These are phyloP conservation scores for Colletotrichum chrysophilum DNA, from an alignment of 2,329 filamentous ascomycete species.

Conservation along the genomic window DNA sequence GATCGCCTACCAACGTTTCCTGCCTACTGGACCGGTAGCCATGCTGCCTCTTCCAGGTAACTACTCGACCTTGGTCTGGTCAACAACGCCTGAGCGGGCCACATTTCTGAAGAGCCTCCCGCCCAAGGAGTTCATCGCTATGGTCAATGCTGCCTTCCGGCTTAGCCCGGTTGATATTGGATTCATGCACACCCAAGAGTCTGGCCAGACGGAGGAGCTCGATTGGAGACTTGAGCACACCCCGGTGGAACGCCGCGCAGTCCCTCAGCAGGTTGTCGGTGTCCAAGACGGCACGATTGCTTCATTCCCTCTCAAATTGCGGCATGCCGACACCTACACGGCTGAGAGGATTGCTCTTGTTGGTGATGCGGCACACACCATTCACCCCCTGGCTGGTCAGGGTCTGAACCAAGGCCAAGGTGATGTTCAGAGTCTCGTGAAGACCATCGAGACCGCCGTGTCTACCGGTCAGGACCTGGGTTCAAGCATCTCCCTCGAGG, in stretches of 20 bases:
- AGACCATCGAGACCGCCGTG: constrained; percentile 77
- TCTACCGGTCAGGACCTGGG: constrained; percentile 89
- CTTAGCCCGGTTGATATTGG: constrained; percentile 79
- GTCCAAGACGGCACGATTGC: constrained; percentile 84
- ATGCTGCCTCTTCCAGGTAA: constrained; percentile 88
- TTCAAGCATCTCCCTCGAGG: constrained; percentile 76
- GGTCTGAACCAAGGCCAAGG: constrained; percentile 93
- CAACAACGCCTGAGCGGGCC: constrained; percentile 83
- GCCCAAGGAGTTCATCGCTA: constrained; percentile 75
- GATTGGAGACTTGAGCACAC: constrained; percentile 84
- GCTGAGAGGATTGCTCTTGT: constrained; percentile 90
- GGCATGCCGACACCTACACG: constrained; percentile 93
- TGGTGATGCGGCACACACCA: constrained; percentile 93
- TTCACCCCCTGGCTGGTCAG: constrained; percentile 93
- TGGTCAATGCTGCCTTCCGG: constrained; percentile 94
- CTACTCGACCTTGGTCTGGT: constrained; percentile 90
- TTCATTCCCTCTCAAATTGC: constrained; percentile 88
- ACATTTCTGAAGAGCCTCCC: constrained; percentile 78
- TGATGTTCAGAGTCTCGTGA: constrained; percentile 81
- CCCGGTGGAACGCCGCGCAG: constrained; percentile 49
- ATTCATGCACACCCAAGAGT: constrained; percentile 74
- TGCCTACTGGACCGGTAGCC: constrained; percentile 90
- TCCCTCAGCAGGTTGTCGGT: constrained; percentile 70
- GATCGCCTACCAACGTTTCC: constrained; percentile 92
- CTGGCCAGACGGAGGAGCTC: constrained; percentile 74